Percentiles rank a stretch among this genome's conserved stretches.
phyloP scores from a whole-genome alignment of 371 early-diverging fungal species.

The Umbelopsis sp. region DNA sequence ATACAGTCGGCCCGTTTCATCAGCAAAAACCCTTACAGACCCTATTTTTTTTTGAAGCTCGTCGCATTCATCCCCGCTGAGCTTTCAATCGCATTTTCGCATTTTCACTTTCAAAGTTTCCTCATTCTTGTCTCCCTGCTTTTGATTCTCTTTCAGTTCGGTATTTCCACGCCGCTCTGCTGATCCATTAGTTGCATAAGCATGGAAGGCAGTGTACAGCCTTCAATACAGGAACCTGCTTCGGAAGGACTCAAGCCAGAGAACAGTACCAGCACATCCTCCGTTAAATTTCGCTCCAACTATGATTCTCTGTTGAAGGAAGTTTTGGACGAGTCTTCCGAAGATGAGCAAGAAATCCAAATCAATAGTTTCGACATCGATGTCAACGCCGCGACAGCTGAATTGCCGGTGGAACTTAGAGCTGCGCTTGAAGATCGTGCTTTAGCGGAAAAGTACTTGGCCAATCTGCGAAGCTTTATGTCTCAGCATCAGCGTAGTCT shows the following conservation, averaged over 20 bases:
- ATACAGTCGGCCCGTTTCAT: too few relatives aligned
- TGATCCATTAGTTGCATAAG: conserved; percentile 6
- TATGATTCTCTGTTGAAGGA: conserved; percentile 64
- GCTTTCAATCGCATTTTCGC: background rate
- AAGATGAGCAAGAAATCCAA: conserved; percentile 41
- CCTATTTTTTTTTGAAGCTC: background rate
- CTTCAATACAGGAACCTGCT: conserved; percentile 15
- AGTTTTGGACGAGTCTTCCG: conserved; percentile 58
- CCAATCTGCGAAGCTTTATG: conserved; percentile 53
- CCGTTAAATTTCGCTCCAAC: conserved; percentile 48
- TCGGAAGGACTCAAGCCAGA: conserved; percentile 23
- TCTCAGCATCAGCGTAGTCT: conserved; percentile 47
- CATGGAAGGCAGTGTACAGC: conserved; percentile 15
- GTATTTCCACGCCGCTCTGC: conserved; percentile 2
- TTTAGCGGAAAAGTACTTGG: conserved; percentile 50
- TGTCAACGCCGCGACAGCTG: conserved; percentile 47
- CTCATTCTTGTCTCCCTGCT: background rate
- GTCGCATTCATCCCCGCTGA: background rate
- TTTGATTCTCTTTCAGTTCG: background rate
- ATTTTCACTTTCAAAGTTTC: background rate
- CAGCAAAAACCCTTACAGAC: background rate
- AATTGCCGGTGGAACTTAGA: conserved; percentile 55
- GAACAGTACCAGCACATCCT: conserved; percentile 41
- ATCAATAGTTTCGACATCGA: conserved; percentile 41
- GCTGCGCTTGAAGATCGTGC: conserved; percentile 58